A percentile compares a stretch with the other conserved stretches of the same genome.
Conservation (phyloP, 2,329 filamentous ascomycete species). For the Penicillium digitatum region DNA sequence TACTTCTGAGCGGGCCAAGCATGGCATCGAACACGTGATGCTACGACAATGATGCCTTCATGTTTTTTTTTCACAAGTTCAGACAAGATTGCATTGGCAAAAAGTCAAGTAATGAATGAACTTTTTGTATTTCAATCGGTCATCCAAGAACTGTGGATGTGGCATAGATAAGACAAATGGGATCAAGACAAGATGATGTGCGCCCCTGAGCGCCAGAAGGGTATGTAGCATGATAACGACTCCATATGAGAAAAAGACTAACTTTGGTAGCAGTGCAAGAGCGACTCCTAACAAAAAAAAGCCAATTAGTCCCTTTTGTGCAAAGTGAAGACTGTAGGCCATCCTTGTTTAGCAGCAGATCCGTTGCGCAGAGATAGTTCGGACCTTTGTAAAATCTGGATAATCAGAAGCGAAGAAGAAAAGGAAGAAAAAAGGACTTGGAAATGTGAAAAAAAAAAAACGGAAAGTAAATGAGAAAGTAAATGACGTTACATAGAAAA, state of each 20-base stretch:
- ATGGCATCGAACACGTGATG: neutral
- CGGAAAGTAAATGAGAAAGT: neutral
- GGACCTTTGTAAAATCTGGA: neutral
- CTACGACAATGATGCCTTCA: neutral
- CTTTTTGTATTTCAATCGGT: constrained; percentile 21
- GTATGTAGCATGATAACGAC: constrained; percentile 18
- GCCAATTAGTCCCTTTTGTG: neutral
- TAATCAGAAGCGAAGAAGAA: neutral
- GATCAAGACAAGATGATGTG: constrained; percentile 7
- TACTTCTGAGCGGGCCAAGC: neutral
- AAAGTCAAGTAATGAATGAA: constrained; percentile 9
- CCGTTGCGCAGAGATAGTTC: neutral
- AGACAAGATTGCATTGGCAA: constrained; percentile 7
- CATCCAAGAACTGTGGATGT: constrained; percentile 10
- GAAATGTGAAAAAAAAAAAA: neutral
- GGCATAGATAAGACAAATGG: constrained; percentile 7
- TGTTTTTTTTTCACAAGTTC: neutral
- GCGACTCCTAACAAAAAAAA: neutral
- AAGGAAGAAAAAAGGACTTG: neutral
- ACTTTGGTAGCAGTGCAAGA: neutral
- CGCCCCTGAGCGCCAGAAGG: constrained; percentile 20
- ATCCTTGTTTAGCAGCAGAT: neutral
- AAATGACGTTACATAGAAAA: neutral
- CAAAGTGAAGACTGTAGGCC: neutral
- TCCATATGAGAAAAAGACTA: neutral